Evolutionary conservation across 2,329 filamentous ascomycete genomes (phyloP).

Genomic region (Juglanconis oblonga): DNA sequence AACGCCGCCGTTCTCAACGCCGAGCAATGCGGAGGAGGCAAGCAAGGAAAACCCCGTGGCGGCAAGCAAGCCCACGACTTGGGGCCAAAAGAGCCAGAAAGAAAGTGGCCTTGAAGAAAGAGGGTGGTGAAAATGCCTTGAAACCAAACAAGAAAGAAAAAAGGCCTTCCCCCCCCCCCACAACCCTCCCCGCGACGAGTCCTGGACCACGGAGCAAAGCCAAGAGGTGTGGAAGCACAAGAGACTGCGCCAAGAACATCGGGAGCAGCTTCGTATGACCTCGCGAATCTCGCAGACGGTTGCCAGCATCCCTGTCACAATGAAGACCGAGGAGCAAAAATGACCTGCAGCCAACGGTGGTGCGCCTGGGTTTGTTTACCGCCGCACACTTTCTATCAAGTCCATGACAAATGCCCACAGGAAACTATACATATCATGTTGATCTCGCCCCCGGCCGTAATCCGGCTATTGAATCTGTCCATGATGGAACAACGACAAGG

Average conservation of each 20-base stretch:
- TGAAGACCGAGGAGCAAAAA: not conserved
- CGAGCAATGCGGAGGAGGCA: not conserved
- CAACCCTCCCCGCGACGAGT: not conserved
- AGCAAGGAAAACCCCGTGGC: not conserved
- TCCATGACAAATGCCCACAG: not conserved
- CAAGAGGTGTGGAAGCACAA: constrained; percentile 20
- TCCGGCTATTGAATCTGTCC: not conserved
- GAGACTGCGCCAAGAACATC: constrained; percentile 9
- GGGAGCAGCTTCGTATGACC: constrained; percentile 25
- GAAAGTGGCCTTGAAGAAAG: not conserved
- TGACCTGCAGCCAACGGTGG: not conserved
- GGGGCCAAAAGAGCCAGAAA: too few relatives aligned
- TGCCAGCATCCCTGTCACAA: constrained; percentile 3
- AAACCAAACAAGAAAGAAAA: not conserved
- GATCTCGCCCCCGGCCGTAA: constrained; percentile 4
- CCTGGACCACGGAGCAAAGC: not conserved
- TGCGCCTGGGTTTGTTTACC: not conserved
- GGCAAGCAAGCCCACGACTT: not conserved
- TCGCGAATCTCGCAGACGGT: constrained; percentile 36
- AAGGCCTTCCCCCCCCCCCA: not conserved
- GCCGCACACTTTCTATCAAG: too few relatives aligned
- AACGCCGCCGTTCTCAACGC: not conserved
- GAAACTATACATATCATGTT: not conserved
- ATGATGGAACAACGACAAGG: too few relatives aligned
- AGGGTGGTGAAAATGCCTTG: not conserved